Evolutionary conservation across 176 grass and related monocot genomes (phyloP).

Genomic region (Oropetium thomaeum): DNA sequence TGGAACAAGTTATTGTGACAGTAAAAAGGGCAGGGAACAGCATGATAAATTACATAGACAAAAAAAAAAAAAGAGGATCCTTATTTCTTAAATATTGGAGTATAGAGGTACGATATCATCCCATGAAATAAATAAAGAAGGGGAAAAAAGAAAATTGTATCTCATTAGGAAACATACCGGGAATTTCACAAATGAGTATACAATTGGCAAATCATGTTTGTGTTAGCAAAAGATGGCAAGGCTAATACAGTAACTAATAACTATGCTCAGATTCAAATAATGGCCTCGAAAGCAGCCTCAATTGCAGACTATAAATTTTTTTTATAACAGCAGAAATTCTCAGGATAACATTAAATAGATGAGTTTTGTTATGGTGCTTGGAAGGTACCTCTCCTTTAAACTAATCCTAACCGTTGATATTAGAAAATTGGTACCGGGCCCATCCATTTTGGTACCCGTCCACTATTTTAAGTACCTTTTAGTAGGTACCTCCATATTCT

Average conservation of each 20-base stretch:
- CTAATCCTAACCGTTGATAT: no score
- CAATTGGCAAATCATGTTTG: neutral
- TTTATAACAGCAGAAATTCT: constrained; percentile 11
- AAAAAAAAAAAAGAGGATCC: neutral
- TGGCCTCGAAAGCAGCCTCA: neutral
- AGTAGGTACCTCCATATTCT: no score
- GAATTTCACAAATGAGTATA: constrained; percentile 4
- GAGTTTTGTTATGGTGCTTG: no score
- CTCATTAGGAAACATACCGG: neutral
- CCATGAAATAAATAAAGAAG: constrained; percentile 14
- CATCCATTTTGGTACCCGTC: no score
- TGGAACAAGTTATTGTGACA: constrained; percentile 7
- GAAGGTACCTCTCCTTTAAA: no score
- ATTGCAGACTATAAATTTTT: constrained; percentile 15
- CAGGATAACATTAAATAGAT: neutral
- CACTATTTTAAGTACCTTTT: no score
- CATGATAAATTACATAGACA: constrained; percentile 1
- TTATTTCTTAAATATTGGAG: neutral
- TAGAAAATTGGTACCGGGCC: no score
- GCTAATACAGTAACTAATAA: neutral
- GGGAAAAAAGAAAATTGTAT: neutral
- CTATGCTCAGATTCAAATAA: constrained; percentile 17
- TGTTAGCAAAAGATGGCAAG: neutral
- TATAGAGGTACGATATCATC: neutral
- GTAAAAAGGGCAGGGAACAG: neutral